Evolutionary conservation across 352 stramenopile species (phyloP), one percentile per base, ranked within the genome.

Genomic region (Pythium apleroticum): DNA sequence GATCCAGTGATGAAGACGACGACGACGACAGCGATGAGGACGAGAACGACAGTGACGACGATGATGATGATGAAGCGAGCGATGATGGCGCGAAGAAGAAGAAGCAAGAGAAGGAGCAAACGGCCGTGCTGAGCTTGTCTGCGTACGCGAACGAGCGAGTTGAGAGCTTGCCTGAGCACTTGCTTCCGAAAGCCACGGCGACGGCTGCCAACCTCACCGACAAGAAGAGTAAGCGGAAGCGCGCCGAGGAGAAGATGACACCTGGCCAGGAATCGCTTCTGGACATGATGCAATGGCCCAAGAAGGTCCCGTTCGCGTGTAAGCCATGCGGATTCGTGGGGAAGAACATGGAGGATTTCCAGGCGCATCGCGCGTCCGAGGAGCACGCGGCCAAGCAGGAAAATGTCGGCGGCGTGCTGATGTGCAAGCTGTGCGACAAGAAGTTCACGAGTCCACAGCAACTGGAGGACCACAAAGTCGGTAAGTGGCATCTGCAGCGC

Each of bases 401-500:
- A 41, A 68, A 49, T 45, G 71, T 60, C 19, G 69, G 74, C 43
- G 68, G 73, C 33, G 63, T 57, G 53, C 65, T 87, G 53, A 60
- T 70, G 12, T 95, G 86, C 56, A 65, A 70, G 46, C 66, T 93
- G 22, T 95, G 86, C 62, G 73, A 76, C 50, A 95, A 95, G 64
- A 71, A 80, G 50, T 95, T 95, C 62, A 95, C 86, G 60, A 93
- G 86, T 69, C 70, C 59, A 24, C 69, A 71, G 22, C 86, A 95
- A 60, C 62, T 95, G 37, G 73, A 85, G 14, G 86, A 95, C 58
- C 86, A 95, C 58, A 83, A 84, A 39, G 68, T 66, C 17, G 86
- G 86, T 37, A 95, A 95, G 69, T 95, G 86, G 86, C 86, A 95
- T 55, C 85, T 83, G 65, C 84, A 91, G 63, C 84, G 86, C 27